Evolutionary conservation across 352 stramenopile genomes (phyloP).

Genomic region (Phytophthora cryptogea): DNA sequence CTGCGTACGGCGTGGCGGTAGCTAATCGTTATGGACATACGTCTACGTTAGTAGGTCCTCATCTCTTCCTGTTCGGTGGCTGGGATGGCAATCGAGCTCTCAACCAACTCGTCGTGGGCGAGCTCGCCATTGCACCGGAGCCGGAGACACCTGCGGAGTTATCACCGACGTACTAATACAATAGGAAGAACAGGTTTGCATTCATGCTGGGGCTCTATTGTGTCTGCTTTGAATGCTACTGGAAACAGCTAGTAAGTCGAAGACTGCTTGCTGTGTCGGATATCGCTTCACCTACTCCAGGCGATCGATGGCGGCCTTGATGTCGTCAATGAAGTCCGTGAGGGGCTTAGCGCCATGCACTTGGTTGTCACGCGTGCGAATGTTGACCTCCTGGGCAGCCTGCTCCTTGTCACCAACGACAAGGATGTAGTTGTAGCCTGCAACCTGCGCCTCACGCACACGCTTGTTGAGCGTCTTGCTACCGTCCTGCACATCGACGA

Average conservation of each 20-base stretch:
- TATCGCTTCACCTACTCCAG: conserved; percentile 53
- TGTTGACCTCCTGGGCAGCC: conserved; percentile 57
- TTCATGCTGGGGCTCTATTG: conserved; percentile 30
- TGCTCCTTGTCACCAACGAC: conserved; percentile 81
- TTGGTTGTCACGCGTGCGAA: conserved; percentile 84
- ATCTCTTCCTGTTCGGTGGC: conserved; percentile 80
- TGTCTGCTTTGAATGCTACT: conserved; percentile 20
- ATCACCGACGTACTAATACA: conserved; percentile 17
- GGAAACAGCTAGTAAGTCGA: not conserved
- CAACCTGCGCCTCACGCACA: conserved; percentile 79
- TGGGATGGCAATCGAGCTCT: conserved; percentile 85
- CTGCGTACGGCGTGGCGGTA: conserved; percentile 45
- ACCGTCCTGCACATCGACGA: conserved; percentile 72
- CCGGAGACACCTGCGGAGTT: conserved; percentile 8
- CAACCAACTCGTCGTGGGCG: conserved; percentile 73
- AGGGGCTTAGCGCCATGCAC: conserved; percentile 73
- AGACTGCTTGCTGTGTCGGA: not conserved
- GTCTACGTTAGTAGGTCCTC: conserved; percentile 59
- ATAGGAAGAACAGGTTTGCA: conserved; percentile 6
- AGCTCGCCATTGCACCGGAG: conserved; percentile 38
- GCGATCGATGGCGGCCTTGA: conserved; percentile 56
- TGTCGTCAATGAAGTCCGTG: conserved; percentile 54
- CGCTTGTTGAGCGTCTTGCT: conserved; percentile 89
- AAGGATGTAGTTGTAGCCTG: conserved; percentile 87
- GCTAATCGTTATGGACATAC: conserved; percentile 78